Conservation (phyloP, 2,329 filamentous ascomycete genomes). For the Coniochaeta sp. region DNA sequence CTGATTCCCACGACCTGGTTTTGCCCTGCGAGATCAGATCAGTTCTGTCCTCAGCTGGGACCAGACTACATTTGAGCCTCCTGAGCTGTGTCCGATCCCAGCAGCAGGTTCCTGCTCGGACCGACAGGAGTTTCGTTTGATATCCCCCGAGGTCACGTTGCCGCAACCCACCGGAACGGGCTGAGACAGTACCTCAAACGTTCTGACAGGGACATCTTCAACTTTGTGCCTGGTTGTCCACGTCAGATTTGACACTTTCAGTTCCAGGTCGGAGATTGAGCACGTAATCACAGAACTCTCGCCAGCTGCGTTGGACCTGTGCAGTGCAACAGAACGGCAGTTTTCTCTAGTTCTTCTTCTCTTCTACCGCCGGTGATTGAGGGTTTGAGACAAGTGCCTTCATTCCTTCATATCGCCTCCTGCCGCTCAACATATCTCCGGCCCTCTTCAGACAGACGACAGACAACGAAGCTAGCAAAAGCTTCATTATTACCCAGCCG, state of each 20-base stretch:
- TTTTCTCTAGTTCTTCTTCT: too few relatives aligned
- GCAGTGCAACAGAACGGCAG: too few relatives aligned
- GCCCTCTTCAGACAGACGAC: too few relatives aligned
- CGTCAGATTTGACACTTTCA: background rate
- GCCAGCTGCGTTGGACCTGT: background rate
- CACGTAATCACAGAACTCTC: background rate
- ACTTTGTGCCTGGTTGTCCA: background rate
- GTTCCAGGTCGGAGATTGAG: background rate
- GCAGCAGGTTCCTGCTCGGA: background rate
- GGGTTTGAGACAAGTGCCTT: background rate
- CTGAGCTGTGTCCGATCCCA: background rate
- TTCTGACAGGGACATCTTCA: background rate
- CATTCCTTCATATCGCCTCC: background rate
- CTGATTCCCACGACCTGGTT: background rate
- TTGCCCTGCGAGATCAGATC: background rate
- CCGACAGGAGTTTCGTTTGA: background rate
- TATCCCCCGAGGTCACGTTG: background rate
- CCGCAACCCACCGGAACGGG: background rate
- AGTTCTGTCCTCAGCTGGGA: background rate
- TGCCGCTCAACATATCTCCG: background rate
- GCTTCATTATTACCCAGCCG: background rate
- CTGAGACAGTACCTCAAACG: background rate
- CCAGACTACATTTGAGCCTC: background rate
- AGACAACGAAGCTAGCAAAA: too few relatives aligned
- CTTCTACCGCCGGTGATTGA: too few relatives aligned